Evolutionary conservation across 768 basidiomycete genomes (phyloP).

Genomic region (Pisolithus albus): DNA sequence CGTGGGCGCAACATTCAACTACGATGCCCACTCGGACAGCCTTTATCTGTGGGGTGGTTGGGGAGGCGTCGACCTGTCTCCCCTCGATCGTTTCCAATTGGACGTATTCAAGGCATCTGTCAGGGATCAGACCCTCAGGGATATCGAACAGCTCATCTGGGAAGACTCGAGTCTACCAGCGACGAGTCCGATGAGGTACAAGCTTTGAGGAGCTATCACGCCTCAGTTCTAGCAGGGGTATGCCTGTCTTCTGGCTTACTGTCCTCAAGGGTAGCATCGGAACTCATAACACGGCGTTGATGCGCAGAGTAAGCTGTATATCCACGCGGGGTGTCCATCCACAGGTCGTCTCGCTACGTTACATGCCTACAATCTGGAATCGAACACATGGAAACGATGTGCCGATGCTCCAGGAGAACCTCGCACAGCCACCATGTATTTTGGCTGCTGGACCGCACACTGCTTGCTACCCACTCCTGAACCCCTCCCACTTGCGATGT

Average conservation of each 20-base stretch:
- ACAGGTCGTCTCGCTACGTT: conserved; percentile 30
- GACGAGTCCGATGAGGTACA: conserved; percentile 26
- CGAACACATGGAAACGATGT: conserved; percentile 25
- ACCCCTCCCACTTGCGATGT: too few species aligned
- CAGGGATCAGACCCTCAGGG: conserved; percentile 3
- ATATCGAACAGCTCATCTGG: conserved; percentile 19
- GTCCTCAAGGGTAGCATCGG: neutral
- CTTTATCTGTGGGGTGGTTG: conserved; percentile 43
- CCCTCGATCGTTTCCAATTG: conserved; percentile 23
- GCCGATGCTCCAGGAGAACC: conserved; percentile 32
- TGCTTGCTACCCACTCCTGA: too few species aligned
- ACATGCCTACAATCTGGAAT: conserved; percentile 28
- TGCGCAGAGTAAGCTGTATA: conserved; percentile 25
- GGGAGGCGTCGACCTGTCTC: conserved; percentile 34
- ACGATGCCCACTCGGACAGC: conserved; percentile 9
- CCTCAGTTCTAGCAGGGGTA: conserved; percentile 24
- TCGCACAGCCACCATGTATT: too few species aligned
- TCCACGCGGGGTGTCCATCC: conserved; percentile 37
- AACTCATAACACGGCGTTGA: neutral
- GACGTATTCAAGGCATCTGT: conserved; percentile 26
- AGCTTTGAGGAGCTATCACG: conserved; percentile 31
- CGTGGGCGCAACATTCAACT: conserved; percentile 18
- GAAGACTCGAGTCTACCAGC: conserved; percentile 19
- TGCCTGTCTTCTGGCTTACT: neutral
- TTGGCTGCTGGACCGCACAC: too few species aligned